phyloP scores from a whole-genome alignment of 768 basidiomycete genomes.

The Roridomyces roridus region DNA sequence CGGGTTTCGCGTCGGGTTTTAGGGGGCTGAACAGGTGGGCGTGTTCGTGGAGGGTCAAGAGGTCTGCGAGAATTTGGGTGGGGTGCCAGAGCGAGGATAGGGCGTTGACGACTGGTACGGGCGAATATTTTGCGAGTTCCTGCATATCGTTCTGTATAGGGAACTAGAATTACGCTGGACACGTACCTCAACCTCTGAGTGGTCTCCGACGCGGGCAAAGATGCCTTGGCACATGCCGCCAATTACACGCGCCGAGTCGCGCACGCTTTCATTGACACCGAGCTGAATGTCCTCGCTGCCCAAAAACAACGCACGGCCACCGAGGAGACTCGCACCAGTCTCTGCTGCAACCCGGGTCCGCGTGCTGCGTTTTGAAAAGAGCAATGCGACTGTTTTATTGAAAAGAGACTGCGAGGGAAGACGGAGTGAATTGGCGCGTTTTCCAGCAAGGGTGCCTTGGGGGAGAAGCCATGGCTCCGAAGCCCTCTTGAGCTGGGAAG shows the following conservation, averaged over 20 bases:
- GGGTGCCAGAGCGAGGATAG: slow-evolving; percentile 97
- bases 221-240: slow-evolving; percentile 97
- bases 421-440: slow-evolving; percentile 46
- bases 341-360: slow-evolving; percentile 91
- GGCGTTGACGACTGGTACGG: slow-evolving; percentile 95
- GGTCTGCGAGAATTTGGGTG: slow-evolving; percentile 92
- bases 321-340: slow-evolving; percentile 78
- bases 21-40: slow-evolving; percentile 54
- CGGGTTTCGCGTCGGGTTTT: slow-evolving; percentile 15
- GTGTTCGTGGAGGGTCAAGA: slow-evolving; percentile 87
- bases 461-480: slow-evolving; percentile 75
- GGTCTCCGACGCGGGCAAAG: slow-evolving; percentile 94
- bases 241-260: slow-evolving; percentile 88
- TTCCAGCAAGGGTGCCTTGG: slow-evolving; percentile 42
- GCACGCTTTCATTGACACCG: slow-evolving; percentile 89
- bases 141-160: slow-evolving; percentile 35
- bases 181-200: slow-evolving; percentile 89
- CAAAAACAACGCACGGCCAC: slow-evolving; percentile 90
- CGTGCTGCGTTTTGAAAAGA: slow-evolving; percentile 94
- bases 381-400: slow-evolving; percentile 84
- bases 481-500: slow-evolving; percentile 65
- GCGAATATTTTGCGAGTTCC: slow-evolving; percentile 90
- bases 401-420: slow-evolving; percentile 79
- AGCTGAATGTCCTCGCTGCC: slow-evolving; percentile 92
- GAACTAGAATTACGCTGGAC: not conserved